Conservation (phyloP, 2,329 filamentous ascomycete genomes). For the Diaporthe batatas region DNA sequence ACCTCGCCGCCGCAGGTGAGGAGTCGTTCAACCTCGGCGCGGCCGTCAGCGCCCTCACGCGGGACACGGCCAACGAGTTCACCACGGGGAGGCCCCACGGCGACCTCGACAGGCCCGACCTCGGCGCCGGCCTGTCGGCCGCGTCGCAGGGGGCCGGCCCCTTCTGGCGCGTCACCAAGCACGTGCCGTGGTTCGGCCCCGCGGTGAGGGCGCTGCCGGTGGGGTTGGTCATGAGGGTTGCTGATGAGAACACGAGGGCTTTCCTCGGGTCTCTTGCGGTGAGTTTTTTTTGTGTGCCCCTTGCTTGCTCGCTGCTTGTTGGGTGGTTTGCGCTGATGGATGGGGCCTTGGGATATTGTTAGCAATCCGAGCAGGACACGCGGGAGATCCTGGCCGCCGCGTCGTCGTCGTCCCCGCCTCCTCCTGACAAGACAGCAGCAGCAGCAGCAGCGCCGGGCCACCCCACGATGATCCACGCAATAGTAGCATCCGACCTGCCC, state of each 20-base stretch:
- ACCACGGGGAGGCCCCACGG: constrained; percentile 40
- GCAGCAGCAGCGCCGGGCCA: too few relatives aligned
- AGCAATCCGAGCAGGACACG: constrained; percentile 33
- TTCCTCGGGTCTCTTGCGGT: constrained; percentile 26
- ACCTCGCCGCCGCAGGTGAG: not conserved
- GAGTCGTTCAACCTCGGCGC: constrained; percentile 41
- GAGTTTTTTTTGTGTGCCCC: not conserved
- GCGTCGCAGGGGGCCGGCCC: constrained; percentile 37
- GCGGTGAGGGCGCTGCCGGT: constrained; percentile 39
- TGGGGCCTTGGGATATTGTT: not conserved
- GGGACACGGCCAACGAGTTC: constrained; percentile 43
- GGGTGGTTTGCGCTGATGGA: not conserved
- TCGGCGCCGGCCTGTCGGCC: constrained; percentile 34
- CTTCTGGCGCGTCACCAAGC: constrained; percentile 44
- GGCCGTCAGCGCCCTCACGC: constrained; percentile 41
- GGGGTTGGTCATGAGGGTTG: constrained; percentile 36
- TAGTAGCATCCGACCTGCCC: constrained; percentile 46
- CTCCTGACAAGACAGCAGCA: not conserved
- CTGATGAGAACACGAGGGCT: constrained; percentile 30
- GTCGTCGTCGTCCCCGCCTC: not conserved
- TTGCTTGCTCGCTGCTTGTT: too few relatives aligned
- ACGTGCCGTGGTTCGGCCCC: constrained; percentile 44
- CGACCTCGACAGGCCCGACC: constrained; percentile 41
- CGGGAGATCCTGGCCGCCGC: constrained; percentile 11
- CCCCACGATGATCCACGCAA: constrained; percentile 19